Percentiles rank a stretch among this genome's conserved stretches.
These are phyloP conservation scores for Solanum tarijense DNA, from an alignment of 257 asterid genomes.

Conservation along the genomic window DNA sequence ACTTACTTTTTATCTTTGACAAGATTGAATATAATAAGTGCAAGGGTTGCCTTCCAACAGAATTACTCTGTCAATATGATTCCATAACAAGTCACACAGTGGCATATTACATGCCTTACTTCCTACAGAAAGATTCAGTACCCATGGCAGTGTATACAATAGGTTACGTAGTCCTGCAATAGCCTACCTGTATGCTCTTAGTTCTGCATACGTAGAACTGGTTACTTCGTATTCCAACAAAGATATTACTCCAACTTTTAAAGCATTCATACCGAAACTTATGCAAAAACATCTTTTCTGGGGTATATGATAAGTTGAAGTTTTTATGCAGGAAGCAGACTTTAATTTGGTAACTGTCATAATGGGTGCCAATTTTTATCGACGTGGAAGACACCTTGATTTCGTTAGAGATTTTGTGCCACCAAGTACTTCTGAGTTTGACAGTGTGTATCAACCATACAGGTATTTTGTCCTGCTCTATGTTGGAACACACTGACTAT, in stretches of 20 bases:
- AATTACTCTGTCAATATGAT: neutral
- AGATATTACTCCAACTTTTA: neutral
- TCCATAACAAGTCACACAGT: neutral
- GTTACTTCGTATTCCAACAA: neutral
- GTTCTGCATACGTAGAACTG: neutral
- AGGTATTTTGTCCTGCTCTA: conserved; percentile 21
- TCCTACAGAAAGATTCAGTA: neutral
- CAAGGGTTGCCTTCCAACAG: neutral
- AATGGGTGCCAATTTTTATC: conserved; percentile 53
- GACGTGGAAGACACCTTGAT: conserved; percentile 54
- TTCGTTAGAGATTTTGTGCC: conserved; percentile 68
- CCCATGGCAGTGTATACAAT: neutral
- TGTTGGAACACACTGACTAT: neutral
- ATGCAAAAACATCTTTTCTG: neutral
- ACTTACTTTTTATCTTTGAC: neutral
- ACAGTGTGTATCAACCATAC: conserved; percentile 29
- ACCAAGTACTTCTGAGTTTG: conserved; percentile 57
- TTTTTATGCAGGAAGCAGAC: conserved; percentile 51
- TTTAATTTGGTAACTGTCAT: conserved; percentile 48
- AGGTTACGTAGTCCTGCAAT: neutral
- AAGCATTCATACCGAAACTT: neutral
- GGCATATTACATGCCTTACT: neutral
- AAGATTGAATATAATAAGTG: neutral
- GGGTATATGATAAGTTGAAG: neutral
- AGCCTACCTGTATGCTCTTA: neutral